A percentile compares a stretch with the other conserved stretches of the same genome.
Conservation (phyloP, 192 early-diverging fungal species). For the Mortierella claussenii region DNA sequence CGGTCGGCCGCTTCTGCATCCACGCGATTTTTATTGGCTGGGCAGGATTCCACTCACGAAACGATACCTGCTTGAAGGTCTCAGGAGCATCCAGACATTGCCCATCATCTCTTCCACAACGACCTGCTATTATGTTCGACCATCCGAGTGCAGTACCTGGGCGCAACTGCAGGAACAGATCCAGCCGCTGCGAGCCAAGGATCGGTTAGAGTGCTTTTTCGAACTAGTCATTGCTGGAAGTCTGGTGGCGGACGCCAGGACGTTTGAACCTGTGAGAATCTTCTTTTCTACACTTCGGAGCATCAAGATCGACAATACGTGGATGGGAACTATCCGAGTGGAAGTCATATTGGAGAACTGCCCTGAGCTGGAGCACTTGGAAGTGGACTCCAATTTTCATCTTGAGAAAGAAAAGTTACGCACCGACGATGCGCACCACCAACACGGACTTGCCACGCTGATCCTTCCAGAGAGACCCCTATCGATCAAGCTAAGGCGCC, state of each 20-base stretch:
- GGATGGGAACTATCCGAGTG: conserved; percentile 13
- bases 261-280: not conserved
- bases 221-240: conserved; percentile 8
- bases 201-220: not conserved
- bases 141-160: not conserved
- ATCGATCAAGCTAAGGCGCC: conserved; percentile 1
- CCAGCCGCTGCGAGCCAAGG: not conserved
- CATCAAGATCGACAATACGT: conserved; percentile 12
- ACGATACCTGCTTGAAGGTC: conserved; percentile 2
- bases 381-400: conserved; percentile 2
- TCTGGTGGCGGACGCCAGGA: not conserved
- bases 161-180: not conserved
- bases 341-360: not conserved
- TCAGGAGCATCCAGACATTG: conserved; percentile 1
- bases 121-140: conserved; percentile 7
- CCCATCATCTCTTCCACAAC: conserved; percentile 11
- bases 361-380: not conserved
- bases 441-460: not conserved
- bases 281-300: conserved; percentile 2
- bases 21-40: conserved; percentile 1
- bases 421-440: not conserved
- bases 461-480: not conserved
- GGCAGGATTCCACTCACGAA: conserved; percentile 5
- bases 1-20: not conserved
- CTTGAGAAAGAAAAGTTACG: not conserved